Evolutionary conservation across 2,329 filamentous ascomycete species (phyloP).

Genomic region (Phaeosphaeria sp.): DNA sequence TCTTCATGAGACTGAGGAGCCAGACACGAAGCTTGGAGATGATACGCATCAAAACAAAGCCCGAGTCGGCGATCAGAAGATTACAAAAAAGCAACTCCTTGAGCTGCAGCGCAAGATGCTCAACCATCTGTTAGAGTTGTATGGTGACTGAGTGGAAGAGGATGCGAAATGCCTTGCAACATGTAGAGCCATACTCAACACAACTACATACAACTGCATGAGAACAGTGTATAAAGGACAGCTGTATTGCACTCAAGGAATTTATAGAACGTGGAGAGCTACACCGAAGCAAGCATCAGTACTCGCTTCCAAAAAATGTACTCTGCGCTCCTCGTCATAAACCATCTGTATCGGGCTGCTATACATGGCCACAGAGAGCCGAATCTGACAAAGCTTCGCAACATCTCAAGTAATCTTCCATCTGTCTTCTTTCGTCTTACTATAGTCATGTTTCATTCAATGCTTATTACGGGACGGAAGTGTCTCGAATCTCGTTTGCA

Average conservation of each 20-base stretch:
- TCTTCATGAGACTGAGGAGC: constrained; percentile 25
- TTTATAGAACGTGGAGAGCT: no score
- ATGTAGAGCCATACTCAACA: no score
- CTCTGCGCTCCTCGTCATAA: background rate
- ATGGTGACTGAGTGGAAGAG: constrained; percentile 27
- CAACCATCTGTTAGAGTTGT: constrained; percentile 40
- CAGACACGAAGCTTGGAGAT: background rate
- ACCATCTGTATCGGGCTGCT: no score
- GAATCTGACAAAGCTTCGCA: background rate
- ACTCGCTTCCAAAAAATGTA: background rate
- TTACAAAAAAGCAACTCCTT: constrained; percentile 34
- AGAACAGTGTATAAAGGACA: no score
- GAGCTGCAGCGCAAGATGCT: constrained; percentile 46
- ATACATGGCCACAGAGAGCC: no score
- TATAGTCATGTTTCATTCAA: background rate
- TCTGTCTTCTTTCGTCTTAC: background rate
- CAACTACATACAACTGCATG: no score
- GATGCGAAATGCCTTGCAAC: no score
- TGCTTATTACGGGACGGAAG: background rate
- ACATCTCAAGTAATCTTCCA: background rate
- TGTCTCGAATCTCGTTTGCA: background rate
- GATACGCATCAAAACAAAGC: background rate
- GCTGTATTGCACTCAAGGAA: no score
- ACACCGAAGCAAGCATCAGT: no score
- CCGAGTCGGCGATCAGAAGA: constrained; percentile 18